These are phyloP conservation scores for Mucor mucedo DNA, from an alignment of 371 early-diverging fungal species.

Conservation along the genomic window DNA sequence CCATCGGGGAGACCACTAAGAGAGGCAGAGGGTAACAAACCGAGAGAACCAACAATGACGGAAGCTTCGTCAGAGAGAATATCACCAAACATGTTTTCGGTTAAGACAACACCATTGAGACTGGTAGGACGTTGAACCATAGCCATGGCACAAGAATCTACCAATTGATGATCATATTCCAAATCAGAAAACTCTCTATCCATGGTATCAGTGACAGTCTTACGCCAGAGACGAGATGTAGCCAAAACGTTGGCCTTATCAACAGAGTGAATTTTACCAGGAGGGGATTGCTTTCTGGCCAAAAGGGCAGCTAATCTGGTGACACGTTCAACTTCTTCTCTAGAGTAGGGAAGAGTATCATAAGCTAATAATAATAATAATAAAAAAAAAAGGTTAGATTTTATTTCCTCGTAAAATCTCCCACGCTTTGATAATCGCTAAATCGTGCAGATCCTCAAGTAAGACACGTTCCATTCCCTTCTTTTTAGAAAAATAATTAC, in stretches of 20 bases:
- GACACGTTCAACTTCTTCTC: slow-evolving; percentile 88
- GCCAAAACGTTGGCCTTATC: slow-evolving; percentile 99
- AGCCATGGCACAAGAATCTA: slow-evolving; percentile 97
- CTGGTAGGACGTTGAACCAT: slow-evolving; percentile 90
- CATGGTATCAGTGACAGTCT: slow-evolving; percentile 87
- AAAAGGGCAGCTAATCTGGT: slow-evolving; percentile 91
- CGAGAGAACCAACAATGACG: slow-evolving; percentile 94
- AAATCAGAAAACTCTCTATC: slow-evolving; percentile 87
- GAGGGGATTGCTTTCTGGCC: slow-evolving; percentile 78
- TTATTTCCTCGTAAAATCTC: slow-evolving; percentile 2
- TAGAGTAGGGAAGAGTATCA: slow-evolving; percentile 93
- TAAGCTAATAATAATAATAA: slow-evolving; percentile 65
- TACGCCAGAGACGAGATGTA: slow-evolving; percentile 95
- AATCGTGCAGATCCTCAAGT: background rate
- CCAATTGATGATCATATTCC: slow-evolving; percentile 84
- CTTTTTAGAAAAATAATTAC: slow-evolving; percentile 21
- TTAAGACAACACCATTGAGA: slow-evolving; percentile 93
- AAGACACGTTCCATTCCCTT: background rate
- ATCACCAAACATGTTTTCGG: slow-evolving; percentile 99
- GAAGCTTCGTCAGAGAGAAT: slow-evolving; percentile 95
- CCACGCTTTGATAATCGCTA: background rate
- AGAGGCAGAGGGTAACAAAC: slow-evolving; percentile 92
- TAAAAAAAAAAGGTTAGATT: background rate
- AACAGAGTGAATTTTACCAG: slow-evolving; percentile 88
- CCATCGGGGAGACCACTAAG: slow-evolving; percentile 84